Base-by-base conservation (phyloP, 2,329 filamentous ascomycete species). In the Phyllachora maydis region DNA sequence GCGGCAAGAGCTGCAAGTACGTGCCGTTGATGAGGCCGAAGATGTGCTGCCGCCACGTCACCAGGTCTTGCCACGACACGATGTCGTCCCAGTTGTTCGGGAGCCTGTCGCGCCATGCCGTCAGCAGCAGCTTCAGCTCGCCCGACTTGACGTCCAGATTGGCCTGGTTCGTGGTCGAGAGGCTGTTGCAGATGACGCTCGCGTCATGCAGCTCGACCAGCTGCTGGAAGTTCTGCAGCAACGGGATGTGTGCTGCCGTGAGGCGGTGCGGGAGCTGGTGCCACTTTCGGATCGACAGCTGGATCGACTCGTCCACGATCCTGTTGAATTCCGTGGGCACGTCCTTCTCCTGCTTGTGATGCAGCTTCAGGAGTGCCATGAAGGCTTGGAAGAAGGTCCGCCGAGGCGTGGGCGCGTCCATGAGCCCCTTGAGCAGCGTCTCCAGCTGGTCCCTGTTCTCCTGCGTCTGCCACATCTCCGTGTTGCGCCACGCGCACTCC, bases 71-170 rank as follows among this genome's bases (percentile, higher is more conserved):
- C 88, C 88, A 99, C 18, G 88, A 81, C 33, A 90, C 92, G 46
- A 99, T 98, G 45, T 99, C 88, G 44, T 99, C 88, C 88, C 88
- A 99, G 4, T 92, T 76, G 41, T 99, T 99, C 2, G 88, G 88
- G 24, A 98, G 54, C 23, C 88, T 68, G 43, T 99, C 88, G 28
- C 88, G 71, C 88, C 88, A 99, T 6, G 85, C 88, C 26, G 81
- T 81, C 4, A 98, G 63, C 4, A 95, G 65, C 24, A 98, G 52
- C 51, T 98, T 98, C 3, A 98, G 63, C 50, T 99, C 90, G 27
- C 83, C 78, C 11, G 83, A 93, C 49, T 98, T 98, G 32, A 72
- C 68, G 38, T 98, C 90, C 23, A 98, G 56, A 40, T 98, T 98
- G 8, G 55, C 54, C 33, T 75, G 67, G 27, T 69, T 92, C 3